These are phyloP conservation scores for Cucurbita ficifolia DNA, from an alignment of 306 rosid genomes.

Conservation along the genomic window DNA sequence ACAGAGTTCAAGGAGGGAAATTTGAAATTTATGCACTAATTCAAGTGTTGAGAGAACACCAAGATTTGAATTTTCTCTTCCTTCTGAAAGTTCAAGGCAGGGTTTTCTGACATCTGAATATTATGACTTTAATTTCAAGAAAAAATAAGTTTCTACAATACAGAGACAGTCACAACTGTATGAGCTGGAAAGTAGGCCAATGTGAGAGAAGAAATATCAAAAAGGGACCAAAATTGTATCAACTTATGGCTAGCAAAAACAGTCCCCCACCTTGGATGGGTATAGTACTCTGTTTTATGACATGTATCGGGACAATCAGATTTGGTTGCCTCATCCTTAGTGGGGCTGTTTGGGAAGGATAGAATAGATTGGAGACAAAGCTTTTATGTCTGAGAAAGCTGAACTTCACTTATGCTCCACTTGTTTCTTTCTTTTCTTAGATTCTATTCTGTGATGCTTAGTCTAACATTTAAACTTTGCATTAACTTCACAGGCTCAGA, in stretches of 20 bases:
- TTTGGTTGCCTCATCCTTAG: constrained; percentile 18
- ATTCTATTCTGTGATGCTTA: not conserved
- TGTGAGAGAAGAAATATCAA: constrained; percentile 11
- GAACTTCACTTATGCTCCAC: not conserved
- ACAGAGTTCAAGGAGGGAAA: constrained; percentile 5
- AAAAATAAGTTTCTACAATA: not conserved
- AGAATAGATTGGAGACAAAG: not conserved
- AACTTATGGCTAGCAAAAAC: constrained; percentile 18
- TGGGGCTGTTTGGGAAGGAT: constrained; percentile 1
- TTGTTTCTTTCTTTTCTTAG: not conserved
- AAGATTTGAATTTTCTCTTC: not conserved
- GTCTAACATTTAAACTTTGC: not conserved
- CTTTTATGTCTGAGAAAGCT: not conserved
- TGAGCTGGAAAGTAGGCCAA: constrained; percentile 23
- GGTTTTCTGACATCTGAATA: constrained; percentile 10
- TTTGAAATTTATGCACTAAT: not conserved
- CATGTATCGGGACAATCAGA: constrained; percentile 7
- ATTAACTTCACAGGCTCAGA: not conserved
- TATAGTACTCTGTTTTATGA: constrained; percentile 14
- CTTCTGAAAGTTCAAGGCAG: not conserved
- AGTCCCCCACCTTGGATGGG: constrained; percentile 27
- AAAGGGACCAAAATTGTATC: constrained; percentile 20
- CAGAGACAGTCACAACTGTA: constrained; percentile 11
- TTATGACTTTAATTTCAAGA: constrained; percentile 4
- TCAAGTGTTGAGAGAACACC: constrained; percentile 2